Percentiles rank a stretch among this genome's conserved stretches.
Evolutionary conservation across 176 grass and related monocot genomes (phyloP).

Genomic region (Carex parvula): DNA sequence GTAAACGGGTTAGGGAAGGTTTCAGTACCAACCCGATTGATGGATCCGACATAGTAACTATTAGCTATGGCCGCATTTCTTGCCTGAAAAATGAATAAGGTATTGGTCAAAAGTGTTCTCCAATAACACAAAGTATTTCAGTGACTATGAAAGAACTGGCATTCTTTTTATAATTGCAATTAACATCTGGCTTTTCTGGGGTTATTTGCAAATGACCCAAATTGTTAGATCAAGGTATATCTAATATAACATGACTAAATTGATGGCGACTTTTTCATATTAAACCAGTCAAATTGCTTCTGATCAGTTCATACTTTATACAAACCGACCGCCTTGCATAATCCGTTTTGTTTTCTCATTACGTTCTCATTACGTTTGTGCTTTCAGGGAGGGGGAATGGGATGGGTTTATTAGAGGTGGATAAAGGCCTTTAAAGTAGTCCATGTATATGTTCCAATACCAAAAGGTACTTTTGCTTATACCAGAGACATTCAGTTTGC

Average conservation of each 20-base stretch:
- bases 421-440: background rate
- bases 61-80: conserved; percentile 94
- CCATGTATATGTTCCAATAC: background rate
- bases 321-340: background rate
- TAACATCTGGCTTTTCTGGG: background rate
- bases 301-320: conserved; percentile 1
- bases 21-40: conserved; percentile 89
- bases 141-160: background rate
- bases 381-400: background rate
- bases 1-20: conserved; percentile 88
- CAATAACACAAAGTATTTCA: background rate
- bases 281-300: background rate
- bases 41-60: conserved; percentile 83
- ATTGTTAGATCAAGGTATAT: background rate
- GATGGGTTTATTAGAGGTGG: background rate
- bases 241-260: background rate
- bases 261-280: background rate
- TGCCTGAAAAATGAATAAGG: conserved; percentile 39
- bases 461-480: background rate
- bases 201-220: background rate
- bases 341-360: background rate
- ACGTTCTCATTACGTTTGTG: background rate
- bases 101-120: background rate
- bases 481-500: background rate
- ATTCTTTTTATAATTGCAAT: background rate